phyloP scores from a whole-genome alignment of 306 rosid genomes.

The Phaseolus lunatus region DNA sequence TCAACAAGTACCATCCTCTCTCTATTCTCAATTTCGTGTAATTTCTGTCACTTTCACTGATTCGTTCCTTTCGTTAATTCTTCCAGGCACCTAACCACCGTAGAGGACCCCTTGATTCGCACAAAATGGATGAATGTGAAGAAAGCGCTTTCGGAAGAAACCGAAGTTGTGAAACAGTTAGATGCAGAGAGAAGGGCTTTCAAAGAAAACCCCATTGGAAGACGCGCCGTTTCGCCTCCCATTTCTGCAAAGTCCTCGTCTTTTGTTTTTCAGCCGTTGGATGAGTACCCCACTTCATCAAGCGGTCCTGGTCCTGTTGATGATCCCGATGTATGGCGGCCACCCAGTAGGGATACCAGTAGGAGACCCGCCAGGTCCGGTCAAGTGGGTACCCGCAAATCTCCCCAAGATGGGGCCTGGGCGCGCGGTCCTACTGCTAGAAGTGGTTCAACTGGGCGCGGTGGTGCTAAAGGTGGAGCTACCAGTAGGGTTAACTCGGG shows the following conservation, averaged over 20 bases:
- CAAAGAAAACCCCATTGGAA: conserved; percentile 70
- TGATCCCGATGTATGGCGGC: conserved; percentile 98
- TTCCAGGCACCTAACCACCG: conserved; percentile 67
- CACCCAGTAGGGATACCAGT: conserved; percentile 79
- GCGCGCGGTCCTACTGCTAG: conserved; percentile 73
- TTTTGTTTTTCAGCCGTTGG: conserved; percentile 88
- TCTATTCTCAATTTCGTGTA: neutral
- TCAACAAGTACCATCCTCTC: conserved; percentile 72
- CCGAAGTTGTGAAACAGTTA: conserved; percentile 83
- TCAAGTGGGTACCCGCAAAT: conserved; percentile 55
- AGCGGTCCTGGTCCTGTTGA: conserved; percentile 59
- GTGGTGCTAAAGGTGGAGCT: conserved; percentile 69
- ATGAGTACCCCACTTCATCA: conserved; percentile 91
- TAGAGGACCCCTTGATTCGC: conserved; percentile 83
- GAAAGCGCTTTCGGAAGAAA: conserved; percentile 85
- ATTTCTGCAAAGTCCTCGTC: conserved; percentile 66
- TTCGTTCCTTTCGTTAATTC: neutral
- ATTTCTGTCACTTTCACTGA: neutral
- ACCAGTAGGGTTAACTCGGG: conserved; percentile 67
- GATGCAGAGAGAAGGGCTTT: conserved; percentile 79
- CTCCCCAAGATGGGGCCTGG: conserved; percentile 86
- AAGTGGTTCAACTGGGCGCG: conserved; percentile 64
- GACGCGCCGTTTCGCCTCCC: conserved; percentile 89
- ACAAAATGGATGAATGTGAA: conserved; percentile 94
- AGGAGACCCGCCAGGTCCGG: conserved; percentile 75